These are phyloP conservation scores for Corniculantispora saksenae DNA, from an alignment of 2,329 filamentous ascomycete species.

Conservation along the genomic window DNA sequence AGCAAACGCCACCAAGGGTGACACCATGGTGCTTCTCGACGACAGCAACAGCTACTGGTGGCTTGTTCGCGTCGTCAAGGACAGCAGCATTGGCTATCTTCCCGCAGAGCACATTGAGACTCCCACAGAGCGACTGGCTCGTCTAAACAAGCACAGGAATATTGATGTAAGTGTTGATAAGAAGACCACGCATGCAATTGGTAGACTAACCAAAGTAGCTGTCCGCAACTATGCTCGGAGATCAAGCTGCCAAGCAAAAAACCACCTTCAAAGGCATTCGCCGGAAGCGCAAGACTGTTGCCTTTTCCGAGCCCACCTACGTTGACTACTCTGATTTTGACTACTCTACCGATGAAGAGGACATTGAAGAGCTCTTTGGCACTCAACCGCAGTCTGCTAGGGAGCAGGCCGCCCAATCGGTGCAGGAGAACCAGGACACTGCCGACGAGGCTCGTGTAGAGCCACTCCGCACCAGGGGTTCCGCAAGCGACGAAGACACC, in stretches of 20 bases:
- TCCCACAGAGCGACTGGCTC: conserved; percentile 87
- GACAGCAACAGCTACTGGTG: conserved; percentile 99
- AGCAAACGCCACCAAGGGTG: conserved; percentile 96
- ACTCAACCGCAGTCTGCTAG: conserved; percentile 28
- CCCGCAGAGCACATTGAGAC: conserved; percentile 98
- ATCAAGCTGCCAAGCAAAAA: conserved; percentile 73
- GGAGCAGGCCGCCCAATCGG: conserved; percentile 26
- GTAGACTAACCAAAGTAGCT: conserved; percentile 46
- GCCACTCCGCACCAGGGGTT: conserved; percentile 10
- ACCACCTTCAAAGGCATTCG: conserved; percentile 83
- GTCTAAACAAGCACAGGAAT: conserved; percentile 96
- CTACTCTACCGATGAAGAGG: conserved; percentile 76
- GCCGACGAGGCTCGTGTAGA: conserved; percentile 10
- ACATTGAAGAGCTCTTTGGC: conserved; percentile 48
- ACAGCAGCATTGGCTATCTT: conserved; percentile 92
- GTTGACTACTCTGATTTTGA: conserved; percentile 86
- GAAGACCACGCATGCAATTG: too few species aligned
- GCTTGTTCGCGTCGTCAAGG: conserved; percentile 95
- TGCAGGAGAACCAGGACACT: conserved; percentile 31
- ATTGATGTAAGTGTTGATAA: conserved; percentile 73
- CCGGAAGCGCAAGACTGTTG: conserved; percentile 81
- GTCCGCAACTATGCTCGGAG: conserved; percentile 63
- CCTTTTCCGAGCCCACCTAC: conserved; percentile 82
- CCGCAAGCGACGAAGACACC: conserved; percentile 4
- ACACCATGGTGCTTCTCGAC: conserved; percentile 97